phyloP scores from a whole-genome alignment of 805 yeast genomes.

The Cyberlindnera petersonii region DNA sequence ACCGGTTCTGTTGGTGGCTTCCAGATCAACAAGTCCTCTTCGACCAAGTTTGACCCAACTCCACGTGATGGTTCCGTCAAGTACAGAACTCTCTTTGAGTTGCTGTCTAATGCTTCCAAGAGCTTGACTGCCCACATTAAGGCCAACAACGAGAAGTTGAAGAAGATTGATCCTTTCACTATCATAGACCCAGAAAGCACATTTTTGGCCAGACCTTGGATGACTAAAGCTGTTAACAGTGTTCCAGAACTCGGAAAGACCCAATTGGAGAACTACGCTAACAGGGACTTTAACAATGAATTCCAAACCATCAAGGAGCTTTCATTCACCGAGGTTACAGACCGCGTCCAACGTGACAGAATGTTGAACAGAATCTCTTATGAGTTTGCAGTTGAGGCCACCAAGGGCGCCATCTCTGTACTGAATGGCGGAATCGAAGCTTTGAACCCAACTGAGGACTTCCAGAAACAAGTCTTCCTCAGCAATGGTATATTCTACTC shows the following conservation, averaged over 20 bases:
- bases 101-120: conserved; percentile 65
- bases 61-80: conserved; percentile 29
- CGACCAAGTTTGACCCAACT: conserved; percentile 66
- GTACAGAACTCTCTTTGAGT: conserved; percentile 48
- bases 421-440: conserved; percentile 71
- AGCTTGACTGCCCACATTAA: conserved; percentile 50
- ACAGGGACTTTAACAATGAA: conserved; percentile 89
- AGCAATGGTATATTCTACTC: conserved; percentile 87
- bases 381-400: conserved; percentile 75
- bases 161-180: conserved; percentile 46
- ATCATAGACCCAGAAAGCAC: conserved; percentile 59
- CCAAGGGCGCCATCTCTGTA: conserved; percentile 74
- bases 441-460: conserved; percentile 73
- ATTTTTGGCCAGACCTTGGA: conserved; percentile 73
- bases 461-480: conserved; percentile 61
- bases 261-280: conserved; percentile 28
- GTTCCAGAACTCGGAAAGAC: conserved; percentile 28
- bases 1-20: conserved; percentile 81
- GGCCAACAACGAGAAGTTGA: conserved; percentile 44
- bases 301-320: conserved; percentile 78
- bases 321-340: conserved; percentile 53
- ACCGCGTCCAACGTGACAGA: conserved; percentile 72
- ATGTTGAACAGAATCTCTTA: conserved; percentile 63
- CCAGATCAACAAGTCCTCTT: conserved; percentile 66
- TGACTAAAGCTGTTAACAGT: conserved; percentile 30